phyloP scores from a whole-genome alignment of 306 rosid species.

The Prinsepia uniflora region DNA sequence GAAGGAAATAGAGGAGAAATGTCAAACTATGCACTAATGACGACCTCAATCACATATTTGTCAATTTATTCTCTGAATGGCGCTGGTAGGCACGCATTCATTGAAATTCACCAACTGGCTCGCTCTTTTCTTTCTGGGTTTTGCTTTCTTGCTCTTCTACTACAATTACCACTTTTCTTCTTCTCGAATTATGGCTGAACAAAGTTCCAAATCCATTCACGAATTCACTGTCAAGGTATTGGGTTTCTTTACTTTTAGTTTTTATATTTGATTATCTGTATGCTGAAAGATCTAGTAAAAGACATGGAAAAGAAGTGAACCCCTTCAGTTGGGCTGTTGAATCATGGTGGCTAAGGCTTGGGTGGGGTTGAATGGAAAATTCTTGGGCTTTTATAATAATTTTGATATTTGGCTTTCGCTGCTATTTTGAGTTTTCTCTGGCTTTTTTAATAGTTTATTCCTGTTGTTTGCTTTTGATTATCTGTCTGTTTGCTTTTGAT shows the following conservation, averaged over 20 bases:
- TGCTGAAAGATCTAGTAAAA: conserved; percentile 4
- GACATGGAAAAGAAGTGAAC: background rate
- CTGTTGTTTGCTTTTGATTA: background rate
- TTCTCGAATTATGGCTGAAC: conserved; percentile 41
- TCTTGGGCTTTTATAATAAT: background rate
- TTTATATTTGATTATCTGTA: conserved; percentile 5
- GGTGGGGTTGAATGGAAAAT: too few relatives aligned
- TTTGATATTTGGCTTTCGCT: background rate
- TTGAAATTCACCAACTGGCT: conserved; percentile 37
- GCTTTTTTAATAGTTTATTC: too few relatives aligned
- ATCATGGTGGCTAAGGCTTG: too few relatives aligned
- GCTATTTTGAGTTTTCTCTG: background rate
- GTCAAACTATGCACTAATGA: background rate
- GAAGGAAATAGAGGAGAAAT: background rate
- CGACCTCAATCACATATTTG: background rate
- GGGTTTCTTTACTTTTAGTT: background rate
- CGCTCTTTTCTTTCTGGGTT: conserved; percentile 36
- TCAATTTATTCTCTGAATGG: too few relatives aligned
- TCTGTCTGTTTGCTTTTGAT: background rate
- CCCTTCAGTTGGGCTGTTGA: background rate
- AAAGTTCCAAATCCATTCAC: conserved; percentile 61
- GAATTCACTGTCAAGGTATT: conserved; percentile 79
- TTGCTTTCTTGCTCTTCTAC: conserved; percentile 34
- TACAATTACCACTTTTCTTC: conserved; percentile 20
- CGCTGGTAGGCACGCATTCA: background rate